A percentile compares a stretch with the other conserved stretches of the same genome.
Evolutionary conservation across 2,329 filamentous ascomycete species (phyloP).

Genomic region (Incumbomyces delicatus): DNA sequence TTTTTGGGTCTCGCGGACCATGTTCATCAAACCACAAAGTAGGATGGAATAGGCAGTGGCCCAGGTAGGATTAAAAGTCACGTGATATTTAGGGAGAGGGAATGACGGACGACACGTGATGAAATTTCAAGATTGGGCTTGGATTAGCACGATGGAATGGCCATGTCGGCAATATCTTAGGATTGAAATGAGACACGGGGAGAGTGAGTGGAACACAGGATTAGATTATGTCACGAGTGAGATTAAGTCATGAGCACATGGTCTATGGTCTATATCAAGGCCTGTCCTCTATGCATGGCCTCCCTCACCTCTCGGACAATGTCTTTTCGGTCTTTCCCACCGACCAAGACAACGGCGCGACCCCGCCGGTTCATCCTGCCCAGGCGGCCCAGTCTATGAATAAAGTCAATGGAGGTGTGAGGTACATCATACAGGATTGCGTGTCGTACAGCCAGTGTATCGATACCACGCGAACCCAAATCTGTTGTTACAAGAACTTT

Average conservation of each 20-base stretch:
- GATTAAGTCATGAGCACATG: no score
- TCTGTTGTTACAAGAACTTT: conserved; percentile 94
- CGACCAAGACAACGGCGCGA: conserved; percentile 79
- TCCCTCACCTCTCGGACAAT: conserved; percentile 85
- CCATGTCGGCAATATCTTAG: no score
- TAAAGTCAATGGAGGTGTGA: conserved; percentile 95
- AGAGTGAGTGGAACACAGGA: not conserved
- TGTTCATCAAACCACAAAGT: no score
- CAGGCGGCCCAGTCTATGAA: conserved; percentile 84
- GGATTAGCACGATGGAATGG: no score
- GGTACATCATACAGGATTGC: conserved; percentile 97
- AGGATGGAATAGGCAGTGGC: no score
- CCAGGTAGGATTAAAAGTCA: no score
- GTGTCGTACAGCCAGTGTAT: conserved; percentile 81
- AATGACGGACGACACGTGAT: no score
- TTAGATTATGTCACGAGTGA: not conserved
- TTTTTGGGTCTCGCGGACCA: no score
- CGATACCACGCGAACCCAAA: conserved; percentile 82
- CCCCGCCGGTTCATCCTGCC: conserved; percentile 88
- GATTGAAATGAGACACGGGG: not conserved
- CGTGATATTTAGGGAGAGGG: no score
- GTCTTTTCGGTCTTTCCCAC: conserved; percentile 79
- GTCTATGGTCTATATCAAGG: conserved; percentile 52
- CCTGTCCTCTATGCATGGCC: conserved; percentile 75
- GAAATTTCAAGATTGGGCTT: no score